Base-by-base conservation (phyloP, 345 rosid genomes). In the Syzygium oleosum region DNA sequence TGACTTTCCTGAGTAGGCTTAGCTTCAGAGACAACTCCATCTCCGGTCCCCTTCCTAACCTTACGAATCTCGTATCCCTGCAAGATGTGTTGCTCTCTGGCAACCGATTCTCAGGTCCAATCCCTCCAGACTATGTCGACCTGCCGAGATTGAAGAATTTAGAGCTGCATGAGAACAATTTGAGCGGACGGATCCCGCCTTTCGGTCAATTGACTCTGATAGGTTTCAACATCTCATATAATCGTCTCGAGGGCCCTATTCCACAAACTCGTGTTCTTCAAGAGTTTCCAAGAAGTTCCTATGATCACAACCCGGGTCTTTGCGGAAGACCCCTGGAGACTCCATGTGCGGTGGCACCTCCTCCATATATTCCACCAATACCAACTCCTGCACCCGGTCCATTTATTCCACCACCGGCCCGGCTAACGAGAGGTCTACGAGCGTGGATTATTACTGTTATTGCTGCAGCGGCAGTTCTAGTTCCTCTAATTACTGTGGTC, bases 161-260 rank as follows among this genome's bases (percentile, higher is more conserved):
- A 31, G 92, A 94, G 89, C 88, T 94, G 90, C 94, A 92, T 43
- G 86, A 87, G 86, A 94, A 94, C 84, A 78, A 89, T 46, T 85
- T 94, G 41, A 86, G 84, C 11, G 94, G 94, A 4, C 65, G 63
- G 86, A 90, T 94, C 51, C 96, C 93, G 2, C 91, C 93, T 43
- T 92, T 94, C 77, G 34, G 89, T 85, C 94, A 94, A 88, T 85
- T 83, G 51, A 88, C 86, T 14, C 84, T 94, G 88, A 84, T 85
- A 22, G 80, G 21, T 22, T 94, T 94, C 86, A 93, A 94, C 52
- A 94, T 91, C 29, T 94, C 96, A 11, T 89, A 89, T 46, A 94
- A 94, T 43, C 89, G 14, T 58, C 92, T 94, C 6, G 85, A 65
- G 43, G 96, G 96, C 4, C 89, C 85, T 52, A 92, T 94, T 84